These are phyloP conservation scores for Ceratobasidium sp. DNA, from an alignment of 1,284 basidiomycete species.

Conservation along the genomic window DNA sequence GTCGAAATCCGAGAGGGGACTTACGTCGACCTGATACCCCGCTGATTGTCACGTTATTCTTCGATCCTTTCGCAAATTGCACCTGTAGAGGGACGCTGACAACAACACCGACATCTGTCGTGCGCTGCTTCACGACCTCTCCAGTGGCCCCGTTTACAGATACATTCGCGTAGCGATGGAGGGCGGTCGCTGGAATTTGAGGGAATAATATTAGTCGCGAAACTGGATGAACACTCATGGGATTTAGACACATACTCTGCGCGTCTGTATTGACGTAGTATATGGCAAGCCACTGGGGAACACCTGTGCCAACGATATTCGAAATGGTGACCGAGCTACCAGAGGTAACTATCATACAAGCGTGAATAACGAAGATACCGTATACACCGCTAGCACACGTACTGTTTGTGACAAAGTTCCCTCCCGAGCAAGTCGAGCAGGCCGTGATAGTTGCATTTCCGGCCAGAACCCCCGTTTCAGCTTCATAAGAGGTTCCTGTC, in stretches of 20 bases:
- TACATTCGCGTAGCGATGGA: slow-evolving; percentile 37
- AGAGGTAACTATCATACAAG: slow-evolving; percentile 20
- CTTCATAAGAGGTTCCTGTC: slow-evolving; percentile 53
- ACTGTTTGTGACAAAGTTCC: slow-evolving; percentile 37
- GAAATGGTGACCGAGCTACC: slow-evolving; percentile 38
- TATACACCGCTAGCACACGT: background rate
- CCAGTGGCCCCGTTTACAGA: slow-evolving; percentile 30
- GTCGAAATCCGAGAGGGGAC: background rate
- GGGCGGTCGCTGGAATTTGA: slow-evolving; percentile 26
- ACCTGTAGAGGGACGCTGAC: slow-evolving; percentile 42
- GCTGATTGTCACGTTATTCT: slow-evolving; percentile 34
- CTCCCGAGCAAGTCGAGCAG: slow-evolving; percentile 34
- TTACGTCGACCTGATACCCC: slow-evolving; percentile 42
- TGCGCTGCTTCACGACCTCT: slow-evolving; percentile 37
- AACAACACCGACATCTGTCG: slow-evolving; percentile 40
- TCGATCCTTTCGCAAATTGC: slow-evolving; percentile 25
- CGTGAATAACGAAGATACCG: background rate
- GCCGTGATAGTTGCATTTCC: slow-evolving; percentile 48
- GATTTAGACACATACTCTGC: slow-evolving; percentile 19
- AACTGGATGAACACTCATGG: background rate
- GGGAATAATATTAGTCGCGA: background rate
- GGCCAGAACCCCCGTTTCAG: slow-evolving; percentile 52
- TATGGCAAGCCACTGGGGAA: slow-evolving; percentile 40
- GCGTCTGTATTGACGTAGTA: slow-evolving; percentile 44
- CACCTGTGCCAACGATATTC: slow-evolving; percentile 25